Conservation (phyloP, 257 asterid genomes). For the Forsythia viridissima region DNA sequence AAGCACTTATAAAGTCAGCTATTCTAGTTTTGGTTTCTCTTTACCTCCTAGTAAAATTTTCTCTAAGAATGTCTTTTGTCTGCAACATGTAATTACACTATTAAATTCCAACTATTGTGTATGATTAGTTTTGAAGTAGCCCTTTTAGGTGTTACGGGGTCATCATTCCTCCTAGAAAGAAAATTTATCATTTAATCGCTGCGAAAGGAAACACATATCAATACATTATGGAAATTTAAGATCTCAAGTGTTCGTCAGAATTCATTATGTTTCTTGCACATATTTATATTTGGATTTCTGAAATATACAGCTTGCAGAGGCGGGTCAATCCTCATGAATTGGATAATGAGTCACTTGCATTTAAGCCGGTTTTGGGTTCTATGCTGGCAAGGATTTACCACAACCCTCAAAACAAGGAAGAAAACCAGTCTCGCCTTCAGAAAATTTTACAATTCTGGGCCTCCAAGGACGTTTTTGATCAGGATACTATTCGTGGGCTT, state of each 20-base stretch:
- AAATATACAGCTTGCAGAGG: slow-evolving; percentile 78
- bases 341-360: slow-evolving; percentile 92
- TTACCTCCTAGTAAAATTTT: not conserved
- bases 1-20: not conserved
- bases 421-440: slow-evolving; percentile 90
- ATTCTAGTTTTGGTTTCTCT: not conserved
- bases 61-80: too few species aligned
- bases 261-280: not conserved
- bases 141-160: not conserved
- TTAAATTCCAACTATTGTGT: not conserved
- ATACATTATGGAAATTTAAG: not conserved
- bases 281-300: slow-evolving; percentile 20
- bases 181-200: not conserved
- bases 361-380: slow-evolving; percentile 90
- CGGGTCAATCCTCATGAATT: slow-evolving; percentile 77
- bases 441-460: slow-evolving; percentile 96
- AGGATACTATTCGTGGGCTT: slow-evolving; percentile 68
- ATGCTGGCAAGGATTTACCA: slow-evolving; percentile 89
- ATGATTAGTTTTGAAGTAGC: not conserved
- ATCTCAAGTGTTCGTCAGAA: not conserved
- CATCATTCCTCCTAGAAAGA: not conserved
- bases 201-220: not conserved
- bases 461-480: slow-evolving; percentile 91
- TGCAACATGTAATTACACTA: not conserved
- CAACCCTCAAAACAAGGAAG: slow-evolving; percentile 90